Evolutionary conservation across 1,284 basidiomycete species (phyloP), one percentile per base, ranked within the genome.

Genomic region (Psilocybe mexicana): DNA sequence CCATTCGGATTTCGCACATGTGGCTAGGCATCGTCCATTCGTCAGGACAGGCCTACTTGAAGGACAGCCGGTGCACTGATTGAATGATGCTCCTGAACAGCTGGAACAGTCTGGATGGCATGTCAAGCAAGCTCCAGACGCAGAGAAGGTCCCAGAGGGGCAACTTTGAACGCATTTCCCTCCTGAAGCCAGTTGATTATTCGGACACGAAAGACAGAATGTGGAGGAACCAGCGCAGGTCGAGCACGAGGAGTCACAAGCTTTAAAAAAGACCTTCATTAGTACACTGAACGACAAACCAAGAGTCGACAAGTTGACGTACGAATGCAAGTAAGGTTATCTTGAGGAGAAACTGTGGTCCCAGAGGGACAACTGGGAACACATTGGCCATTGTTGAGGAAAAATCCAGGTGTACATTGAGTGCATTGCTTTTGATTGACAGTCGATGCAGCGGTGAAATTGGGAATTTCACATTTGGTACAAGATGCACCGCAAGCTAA

Each of bases 101-200:
- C 86, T 85, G 6, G 83, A 82, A 65, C 92, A 94, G 68, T 94
- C 92, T 0, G 90, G 84, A 59, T 93, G 91, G 71, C 92, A 94
- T 2, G 83, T 61, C 49, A 87, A 69, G 70, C 92, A 94, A n/a
- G 81, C 70, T 26, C 83, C 83, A 10, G 84, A 80, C 3, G 87
- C 82, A 50, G 79, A 74, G 74, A 92, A 88, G 2, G 85, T 84
- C 61, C 80, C 82, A 24, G 84, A 77, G 0, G 92, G 90, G 67
- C 92, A 94, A 2, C 84, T 81, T 14, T 80, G 72, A 28, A 90
- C 81, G 67, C 92, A 94, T 69, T 81, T 81, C 6, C 92, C 92
- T 43, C 75, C 71, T 1, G 85, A 84, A 8, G 89, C 84, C 30
- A 92, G 80, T 54, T 84, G 79, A 60, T 81, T 83, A 60, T 81